Evolutionary conservation across 2,329 filamentous ascomycete species (phyloP), one percentile per base, ranked within the genome.

Genomic region (Talaromyces sp.): DNA sequence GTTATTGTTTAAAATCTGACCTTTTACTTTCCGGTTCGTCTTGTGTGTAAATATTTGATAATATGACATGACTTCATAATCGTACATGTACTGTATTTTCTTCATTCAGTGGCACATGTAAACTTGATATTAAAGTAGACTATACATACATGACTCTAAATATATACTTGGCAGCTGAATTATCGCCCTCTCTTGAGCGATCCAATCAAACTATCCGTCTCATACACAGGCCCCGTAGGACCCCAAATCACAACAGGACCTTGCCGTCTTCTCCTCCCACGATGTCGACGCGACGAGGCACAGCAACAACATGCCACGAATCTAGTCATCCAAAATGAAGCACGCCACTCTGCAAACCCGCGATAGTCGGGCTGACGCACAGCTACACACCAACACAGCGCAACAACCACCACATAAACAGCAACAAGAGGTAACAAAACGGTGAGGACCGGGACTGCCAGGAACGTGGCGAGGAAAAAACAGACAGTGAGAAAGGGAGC

Each of bases 201-300:
- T 7, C 26, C 49, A 29, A 52, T 10, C 27, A 52, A 29, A 29
- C 26, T 52, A 29, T 52, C 49, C 17, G 49, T 10, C 50, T 61
- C 59, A 61, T 61, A 61, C 26, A 61, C 59, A 52, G 59, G 59
- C 4, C 59, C 59, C 46, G 51, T 46, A 24, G 59, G 59, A 4
- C 59, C 59, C 59, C 59, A 61, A 43, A 61, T 61, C 0, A 61
- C 59, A 51, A 61, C 46, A 6, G 19, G 38, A 31, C 56, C 53
- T 19, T 46, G n/a, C 9, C 26, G 21, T 6, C 55, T 21, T 24
- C 35, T 38, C n/a, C 51, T 49, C 6, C 41, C 7, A 14, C 32
- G 46, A 14, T 32, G 19, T 9, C 55, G 13, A 27, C 35, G 38
- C 24, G 29, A 17, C 21, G 41, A 46, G 4, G 52, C 19, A 11